Conservation (phyloP, 2,329 filamentous ascomycete species). For the Blastomyces gilchristii region DNA sequence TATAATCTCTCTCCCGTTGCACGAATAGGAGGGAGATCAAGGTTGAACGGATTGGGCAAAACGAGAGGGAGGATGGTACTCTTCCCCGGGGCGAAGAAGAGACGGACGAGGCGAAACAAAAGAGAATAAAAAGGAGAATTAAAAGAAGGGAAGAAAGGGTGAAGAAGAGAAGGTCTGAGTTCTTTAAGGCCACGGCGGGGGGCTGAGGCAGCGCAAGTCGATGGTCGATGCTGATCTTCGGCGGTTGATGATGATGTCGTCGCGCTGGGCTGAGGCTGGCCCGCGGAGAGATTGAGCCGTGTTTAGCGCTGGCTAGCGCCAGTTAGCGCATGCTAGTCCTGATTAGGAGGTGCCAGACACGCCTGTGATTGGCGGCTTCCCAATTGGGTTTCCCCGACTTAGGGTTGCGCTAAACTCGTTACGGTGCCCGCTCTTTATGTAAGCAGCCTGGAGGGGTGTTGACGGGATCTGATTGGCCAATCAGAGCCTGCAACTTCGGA, state of each 20-base stretch:
- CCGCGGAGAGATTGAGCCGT: no score
- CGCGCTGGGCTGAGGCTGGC: no score
- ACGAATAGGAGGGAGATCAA: not conserved
- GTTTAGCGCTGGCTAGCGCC: not conserved
- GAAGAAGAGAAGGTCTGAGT: not conserved
- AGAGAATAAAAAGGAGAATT: slow-evolving; percentile 6
- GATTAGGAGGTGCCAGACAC: not conserved
- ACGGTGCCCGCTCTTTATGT: slow-evolving; percentile 1
- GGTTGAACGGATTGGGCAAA: not conserved
- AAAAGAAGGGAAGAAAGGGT: slow-evolving; percentile 3
- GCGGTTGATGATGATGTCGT: no score
- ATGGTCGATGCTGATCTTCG: no score
- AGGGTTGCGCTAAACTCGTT: not conserved
- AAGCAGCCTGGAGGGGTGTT: not conserved
- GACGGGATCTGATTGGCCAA: not conserved
- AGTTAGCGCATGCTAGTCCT: not conserved
- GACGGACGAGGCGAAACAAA: not conserved
- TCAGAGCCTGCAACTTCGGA: not conserved
- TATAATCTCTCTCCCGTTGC: not conserved
- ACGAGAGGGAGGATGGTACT: not conserved
- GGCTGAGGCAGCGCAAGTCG: not conserved
- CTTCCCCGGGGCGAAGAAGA: not conserved
- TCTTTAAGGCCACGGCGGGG: not conserved
- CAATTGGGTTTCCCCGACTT: not conserved
- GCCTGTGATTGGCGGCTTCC: not conserved